Evolutionary conservation across 1,139 yeast species (phyloP), one percentile per base, ranked within the genome.

Genomic region (Taiozyma sp.): DNA sequence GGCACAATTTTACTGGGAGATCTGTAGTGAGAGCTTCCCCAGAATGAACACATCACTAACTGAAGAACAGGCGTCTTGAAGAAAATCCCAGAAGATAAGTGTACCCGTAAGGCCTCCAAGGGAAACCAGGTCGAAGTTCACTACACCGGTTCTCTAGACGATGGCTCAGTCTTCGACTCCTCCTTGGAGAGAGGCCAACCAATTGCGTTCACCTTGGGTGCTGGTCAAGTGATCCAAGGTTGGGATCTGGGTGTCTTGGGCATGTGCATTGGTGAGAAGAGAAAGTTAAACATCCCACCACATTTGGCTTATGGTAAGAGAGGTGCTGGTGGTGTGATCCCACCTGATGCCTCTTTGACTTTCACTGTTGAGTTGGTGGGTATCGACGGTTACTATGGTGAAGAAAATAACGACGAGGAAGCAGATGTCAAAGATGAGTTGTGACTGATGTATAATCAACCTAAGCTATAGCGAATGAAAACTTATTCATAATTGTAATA

Each of bases 241-340:
- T 89, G 96, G 96, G 96, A 89, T 57, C 81, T 85, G 68, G 96
- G 96, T 43, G 73, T 88, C 42, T 58, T 73, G 29, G 80, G 83
- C 49, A 87, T 88, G 93, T 89, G 97, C 69, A 75, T 87, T 66
- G 96, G 96, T 47, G 97, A 89, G 68, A 78, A 83, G 71, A 80
- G 96, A 64, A 81, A 79, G 60, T 75, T 89, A 61, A 79, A 81
- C 42, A 88, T 90, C 64, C 96, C 96, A 46, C 77, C 93, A 13
- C 76, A 77, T 45, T 70, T 88, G 63, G 97, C 82, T 9, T 89
- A 89, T 60, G 97, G 97, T 50, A 69, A 73, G 43, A 66, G 80
- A 50, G 95, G 95, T 46, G 82, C 88, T 53, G 91, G 90, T 44
- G 85, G 85, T 50, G 76, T 73, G 47, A 87, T 88, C 65, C 95